A percentile compares a stretch with the other conserved stretches of the same genome.
These are phyloP conservation scores for Gomphus sp. DNA, from an alignment of 1,284 basidiomycete genomes.

Conservation along the genomic window DNA sequence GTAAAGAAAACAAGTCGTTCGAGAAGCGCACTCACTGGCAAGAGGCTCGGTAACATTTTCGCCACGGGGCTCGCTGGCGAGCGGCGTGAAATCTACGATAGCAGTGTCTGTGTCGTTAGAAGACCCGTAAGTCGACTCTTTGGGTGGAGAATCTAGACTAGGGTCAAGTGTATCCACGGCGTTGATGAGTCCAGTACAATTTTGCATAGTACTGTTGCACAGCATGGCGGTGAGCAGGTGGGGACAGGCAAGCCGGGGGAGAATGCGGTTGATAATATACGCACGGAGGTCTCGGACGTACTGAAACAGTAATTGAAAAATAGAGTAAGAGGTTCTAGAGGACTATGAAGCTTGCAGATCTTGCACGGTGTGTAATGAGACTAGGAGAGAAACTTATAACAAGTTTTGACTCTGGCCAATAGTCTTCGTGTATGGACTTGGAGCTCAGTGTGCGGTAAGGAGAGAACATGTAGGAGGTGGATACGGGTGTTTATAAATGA, in stretches of 20 bases:
- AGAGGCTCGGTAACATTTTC: not conserved
- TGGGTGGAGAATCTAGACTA: not conserved
- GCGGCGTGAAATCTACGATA: not conserved
- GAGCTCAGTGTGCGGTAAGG: not conserved
- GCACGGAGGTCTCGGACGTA: not conserved
- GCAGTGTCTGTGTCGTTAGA: not conserved
- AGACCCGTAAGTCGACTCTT: not conserved
- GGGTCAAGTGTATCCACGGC: not conserved
- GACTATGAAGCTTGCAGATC: too few species aligned
- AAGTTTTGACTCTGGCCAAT: not conserved
- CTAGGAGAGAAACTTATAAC: not conserved
- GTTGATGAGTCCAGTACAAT: not conserved
- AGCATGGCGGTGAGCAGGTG: not conserved
- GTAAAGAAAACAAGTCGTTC: not conserved
- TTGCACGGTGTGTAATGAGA: not conserved
- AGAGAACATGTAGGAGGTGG: not conserved
- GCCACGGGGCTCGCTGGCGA: not conserved
- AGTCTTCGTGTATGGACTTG: not conserved
- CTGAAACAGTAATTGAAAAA: not conserved
- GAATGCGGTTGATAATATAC: not conserved
- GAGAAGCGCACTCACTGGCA: not conserved
- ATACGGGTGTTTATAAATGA: not conserved
- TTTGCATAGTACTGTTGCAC: not conserved
- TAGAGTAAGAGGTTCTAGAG: not conserved
- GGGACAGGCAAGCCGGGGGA: not conserved